Evolutionary conservation across 257 asterid genomes (phyloP).

Genomic region (Anisodus acutangulus): DNA sequence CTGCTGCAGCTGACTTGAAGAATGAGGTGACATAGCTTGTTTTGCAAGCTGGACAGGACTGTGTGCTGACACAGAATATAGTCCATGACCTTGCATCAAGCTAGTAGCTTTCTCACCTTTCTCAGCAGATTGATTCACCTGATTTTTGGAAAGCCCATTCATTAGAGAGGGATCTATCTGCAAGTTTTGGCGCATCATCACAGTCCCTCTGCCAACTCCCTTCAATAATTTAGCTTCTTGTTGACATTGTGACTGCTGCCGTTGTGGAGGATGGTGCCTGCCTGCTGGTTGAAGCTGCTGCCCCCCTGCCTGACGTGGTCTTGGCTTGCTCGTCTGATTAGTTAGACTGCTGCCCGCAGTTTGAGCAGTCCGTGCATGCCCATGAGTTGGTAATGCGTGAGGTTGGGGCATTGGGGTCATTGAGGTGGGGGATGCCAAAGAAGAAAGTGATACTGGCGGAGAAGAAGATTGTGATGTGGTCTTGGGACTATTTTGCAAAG

Average conservation of each 20-base stretch:
- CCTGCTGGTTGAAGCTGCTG: slow-evolving; percentile 55
- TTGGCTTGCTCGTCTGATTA: slow-evolving; percentile 60
- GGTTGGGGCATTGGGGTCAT: slow-evolving; percentile 59
- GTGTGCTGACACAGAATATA: slow-evolving; percentile 50
- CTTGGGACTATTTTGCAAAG: slow-evolving; percentile 64
- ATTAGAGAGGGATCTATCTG: slow-evolving; percentile 55
- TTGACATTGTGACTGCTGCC: slow-evolving; percentile 67
- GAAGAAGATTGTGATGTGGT: slow-evolving; percentile 57
- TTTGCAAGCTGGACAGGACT: slow-evolving; percentile 53
- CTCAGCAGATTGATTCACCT: slow-evolving; percentile 51
- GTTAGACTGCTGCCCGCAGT: slow-evolving; percentile 53
- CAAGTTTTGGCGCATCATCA: slow-evolving; percentile 57
- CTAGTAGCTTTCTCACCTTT: slow-evolving; percentile 56
- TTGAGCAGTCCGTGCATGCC: slow-evolving; percentile 61
- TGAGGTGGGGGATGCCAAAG: slow-evolving; percentile 56
- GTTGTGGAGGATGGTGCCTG: slow-evolving; percentile 60
- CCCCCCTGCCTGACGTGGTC: slow-evolving; percentile 49
- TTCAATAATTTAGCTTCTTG: slow-evolving; percentile 62
- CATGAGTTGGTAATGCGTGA: slow-evolving; percentile 61
- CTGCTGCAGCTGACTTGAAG: slow-evolving; percentile 57
- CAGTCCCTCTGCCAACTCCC: slow-evolving; percentile 74
- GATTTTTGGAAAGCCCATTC: slow-evolving; percentile 64
- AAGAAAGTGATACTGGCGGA: slow-evolving; percentile 56
- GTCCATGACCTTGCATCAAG: slow-evolving; percentile 55
- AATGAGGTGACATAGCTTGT: slow-evolving; percentile 52